Conservation (phyloP, 2,329 filamentous ascomycete species). For the Paraconiothyrium brasiliense region DNA sequence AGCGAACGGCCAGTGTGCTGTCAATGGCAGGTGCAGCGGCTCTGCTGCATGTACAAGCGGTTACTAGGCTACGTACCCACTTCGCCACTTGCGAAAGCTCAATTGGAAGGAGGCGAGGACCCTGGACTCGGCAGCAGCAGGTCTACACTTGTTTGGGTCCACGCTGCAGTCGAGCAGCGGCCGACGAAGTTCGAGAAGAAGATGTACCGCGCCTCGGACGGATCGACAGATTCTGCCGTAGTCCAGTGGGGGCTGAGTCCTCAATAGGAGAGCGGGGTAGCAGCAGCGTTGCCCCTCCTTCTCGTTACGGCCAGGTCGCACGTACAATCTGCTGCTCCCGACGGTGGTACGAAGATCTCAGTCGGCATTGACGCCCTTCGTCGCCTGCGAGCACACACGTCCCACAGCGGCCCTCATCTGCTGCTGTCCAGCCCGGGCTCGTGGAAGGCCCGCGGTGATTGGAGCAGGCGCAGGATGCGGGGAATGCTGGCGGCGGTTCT, state of each 20-base stretch:
- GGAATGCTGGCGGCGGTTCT: conserved; percentile 28
- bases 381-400: conserved; percentile 12
- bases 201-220: neutral
- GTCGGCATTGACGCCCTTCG: neutral
- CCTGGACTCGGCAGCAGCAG: conserved; percentile 8
- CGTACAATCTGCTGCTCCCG: neutral
- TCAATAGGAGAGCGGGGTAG: conserved; percentile 16
- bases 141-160: conserved; percentile 2
- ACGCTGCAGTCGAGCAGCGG: conserved; percentile 7
- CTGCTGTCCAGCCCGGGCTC: neutral
- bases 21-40: conserved; percentile 26
- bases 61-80: neutral
- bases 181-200: conserved; percentile 2
- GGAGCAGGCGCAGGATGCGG: conserved; percentile 29
- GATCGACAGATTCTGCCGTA: conserved; percentile 4
- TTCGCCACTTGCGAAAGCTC: conserved; percentile 10
- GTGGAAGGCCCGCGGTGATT: conserved; percentile 27
- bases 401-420: conserved; percentile 5
- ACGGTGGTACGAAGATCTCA: neutral
- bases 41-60: conserved; percentile 13
- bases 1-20: conserved; percentile 29
- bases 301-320: neutral
- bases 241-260: conserved; percentile 11
- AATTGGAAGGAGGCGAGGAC: conserved; percentile 23
- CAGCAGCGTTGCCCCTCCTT: conserved; percentile 9